Conservation (phyloP, 2,329 filamentous ascomycete species). For the Fusarium chlamydosporum region DNA sequence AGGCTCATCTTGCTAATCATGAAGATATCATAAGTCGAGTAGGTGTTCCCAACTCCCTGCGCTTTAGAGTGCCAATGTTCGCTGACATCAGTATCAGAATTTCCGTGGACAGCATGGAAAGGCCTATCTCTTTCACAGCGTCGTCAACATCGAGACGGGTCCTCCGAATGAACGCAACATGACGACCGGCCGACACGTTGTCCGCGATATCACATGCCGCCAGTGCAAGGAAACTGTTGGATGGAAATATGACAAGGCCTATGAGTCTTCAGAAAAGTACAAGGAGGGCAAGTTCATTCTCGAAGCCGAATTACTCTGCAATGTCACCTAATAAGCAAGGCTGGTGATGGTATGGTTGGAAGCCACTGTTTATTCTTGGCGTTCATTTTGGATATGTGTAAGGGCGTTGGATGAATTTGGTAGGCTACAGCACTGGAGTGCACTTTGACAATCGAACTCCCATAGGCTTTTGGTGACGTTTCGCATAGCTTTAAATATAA, state of each 20-base stretch:
- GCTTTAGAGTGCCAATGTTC: background rate
- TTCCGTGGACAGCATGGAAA: constrained; percentile 99
- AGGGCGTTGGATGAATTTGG: constrained; percentile 21
- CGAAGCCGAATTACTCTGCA: constrained; percentile 89
- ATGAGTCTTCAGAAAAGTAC: constrained; percentile 92
- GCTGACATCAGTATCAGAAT: constrained; percentile 71
- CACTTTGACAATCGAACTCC: constrained; percentile 22
- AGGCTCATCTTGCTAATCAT: constrained; percentile 93
- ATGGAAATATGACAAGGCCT: constrained; percentile 99
- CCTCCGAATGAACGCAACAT: constrained; percentile 96
- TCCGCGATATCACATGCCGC: constrained; percentile 91
- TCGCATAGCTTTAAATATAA: constrained; percentile 16
- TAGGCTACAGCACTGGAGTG: constrained; percentile 26
- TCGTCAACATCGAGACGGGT: constrained; percentile 89
- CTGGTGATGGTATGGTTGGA: background rate
- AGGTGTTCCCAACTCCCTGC: constrained; percentile 52
- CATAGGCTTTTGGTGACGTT: constrained; percentile 11
- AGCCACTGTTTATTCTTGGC: constrained; percentile 24
- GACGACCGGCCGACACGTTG: constrained; percentile 95
- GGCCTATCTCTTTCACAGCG: constrained; percentile 93
- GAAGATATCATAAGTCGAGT: constrained; percentile 97
- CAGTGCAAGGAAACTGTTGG: constrained; percentile 94
- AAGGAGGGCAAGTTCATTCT: constrained; percentile 99
- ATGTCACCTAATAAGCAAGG: constrained; percentile 68
- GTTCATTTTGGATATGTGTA: constrained; percentile 29